Conservation (phyloP, 169 alveolate species). For the Amoebophrya sp. region DNA sequence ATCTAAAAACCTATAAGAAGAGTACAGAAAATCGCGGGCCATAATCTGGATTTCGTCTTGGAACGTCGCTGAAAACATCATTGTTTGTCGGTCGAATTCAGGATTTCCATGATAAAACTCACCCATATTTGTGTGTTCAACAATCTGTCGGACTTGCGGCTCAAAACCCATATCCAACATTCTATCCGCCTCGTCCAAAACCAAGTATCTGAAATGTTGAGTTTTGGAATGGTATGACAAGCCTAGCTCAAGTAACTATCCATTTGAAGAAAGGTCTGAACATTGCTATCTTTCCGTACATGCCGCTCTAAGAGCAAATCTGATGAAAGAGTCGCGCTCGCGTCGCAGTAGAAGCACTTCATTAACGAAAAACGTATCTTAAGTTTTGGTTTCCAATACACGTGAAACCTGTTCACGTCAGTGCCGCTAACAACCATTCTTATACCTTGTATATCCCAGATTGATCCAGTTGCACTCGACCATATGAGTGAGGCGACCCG, state of each 20-base stretch:
- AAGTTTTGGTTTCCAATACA: no score
- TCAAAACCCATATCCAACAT: conserved; percentile 96
- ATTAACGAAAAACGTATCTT: no score
- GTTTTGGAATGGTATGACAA: no score
- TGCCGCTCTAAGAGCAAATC: no score
- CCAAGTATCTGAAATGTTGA: conserved; percentile 69
- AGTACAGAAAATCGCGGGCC: conserved; percentile 76
- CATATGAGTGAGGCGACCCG: background rate
- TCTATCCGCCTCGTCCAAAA: conserved; percentile 96
- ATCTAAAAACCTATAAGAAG: no score
- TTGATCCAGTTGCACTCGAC: background rate
- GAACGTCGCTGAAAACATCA: conserved; percentile 87
- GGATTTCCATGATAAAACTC: conserved; percentile 20
- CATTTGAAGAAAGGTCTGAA: no score
- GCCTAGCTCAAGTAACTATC: no score
- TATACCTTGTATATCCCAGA: background rate
- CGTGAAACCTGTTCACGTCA: no score
- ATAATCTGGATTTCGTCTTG: conserved; percentile 82
- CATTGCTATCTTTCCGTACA: no score
- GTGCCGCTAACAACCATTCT: no score
- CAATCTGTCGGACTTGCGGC: conserved; percentile 50
- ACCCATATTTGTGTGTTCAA: conserved; percentile 41
- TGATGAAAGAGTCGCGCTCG: no score
- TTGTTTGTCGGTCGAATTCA: conserved; percentile 69
- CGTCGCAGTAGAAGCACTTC: no score